These are phyloP conservation scores for Casuarina glauca DNA, from an alignment of 306 rosid genomes.

Conservation along the genomic window DNA sequence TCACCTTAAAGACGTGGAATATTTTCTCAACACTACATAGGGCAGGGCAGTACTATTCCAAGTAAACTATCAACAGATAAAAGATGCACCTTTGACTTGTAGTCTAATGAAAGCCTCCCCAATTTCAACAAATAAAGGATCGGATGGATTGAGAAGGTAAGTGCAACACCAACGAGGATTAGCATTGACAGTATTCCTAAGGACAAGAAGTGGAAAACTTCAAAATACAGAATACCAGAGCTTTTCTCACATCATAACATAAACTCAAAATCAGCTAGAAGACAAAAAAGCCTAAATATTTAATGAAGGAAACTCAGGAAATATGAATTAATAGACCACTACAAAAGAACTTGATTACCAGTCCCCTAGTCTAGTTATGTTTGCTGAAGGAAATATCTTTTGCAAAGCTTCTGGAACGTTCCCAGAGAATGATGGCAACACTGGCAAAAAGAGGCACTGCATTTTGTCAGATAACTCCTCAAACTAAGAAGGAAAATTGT, in stretches of 20 bases:
- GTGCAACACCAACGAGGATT: constrained; percentile 90
- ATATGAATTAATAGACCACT: constrained; percentile 9
- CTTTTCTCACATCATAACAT: constrained; percentile 8
- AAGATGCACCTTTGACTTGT: constrained; percentile 72
- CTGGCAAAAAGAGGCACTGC: constrained; percentile 45
- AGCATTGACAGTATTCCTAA: constrained; percentile 77
- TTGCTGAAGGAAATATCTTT: constrained; percentile 74
- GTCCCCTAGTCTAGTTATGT: constrained; percentile 88
- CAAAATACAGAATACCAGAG: constrained; percentile 17
- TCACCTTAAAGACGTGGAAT: background rate
- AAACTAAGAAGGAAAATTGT: constrained; percentile 17
- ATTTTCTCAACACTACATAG: background rate
- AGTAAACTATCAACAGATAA: constrained; percentile 9
- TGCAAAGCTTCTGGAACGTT: constrained; percentile 80
- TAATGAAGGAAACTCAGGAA: background rate
- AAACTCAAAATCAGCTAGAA: constrained; percentile 10
- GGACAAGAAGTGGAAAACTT: constrained; percentile 31
- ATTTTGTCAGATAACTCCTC: constrained; percentile 14
- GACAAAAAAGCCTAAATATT: constrained; percentile 11
- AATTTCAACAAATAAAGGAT: constrained; percentile 83
- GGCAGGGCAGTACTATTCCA: background rate
- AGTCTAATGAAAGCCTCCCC: constrained; percentile 76
- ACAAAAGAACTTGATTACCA: constrained; percentile 51
- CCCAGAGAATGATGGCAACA: constrained; percentile 93
- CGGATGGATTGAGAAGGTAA: constrained; percentile 92